These are phyloP conservation scores for Kalmanozyma brasiliensis DNA, from an alignment of 1,284 basidiomycete genomes.

Conservation along the genomic window DNA sequence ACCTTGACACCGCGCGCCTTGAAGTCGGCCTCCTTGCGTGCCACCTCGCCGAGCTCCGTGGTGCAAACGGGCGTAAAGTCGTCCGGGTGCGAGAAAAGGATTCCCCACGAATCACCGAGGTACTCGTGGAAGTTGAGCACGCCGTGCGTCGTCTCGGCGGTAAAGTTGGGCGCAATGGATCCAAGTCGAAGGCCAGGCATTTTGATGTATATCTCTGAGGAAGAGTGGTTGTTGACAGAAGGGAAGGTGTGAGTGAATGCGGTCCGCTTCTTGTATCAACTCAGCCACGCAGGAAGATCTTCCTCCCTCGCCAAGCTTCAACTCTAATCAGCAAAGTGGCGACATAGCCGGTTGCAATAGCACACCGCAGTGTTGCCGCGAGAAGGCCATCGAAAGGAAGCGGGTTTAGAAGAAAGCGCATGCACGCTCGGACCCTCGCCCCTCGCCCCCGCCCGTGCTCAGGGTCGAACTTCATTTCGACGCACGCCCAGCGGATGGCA, in stretches of 20 bases:
- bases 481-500: constrained; percentile 12
- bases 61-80: constrained; percentile 72
- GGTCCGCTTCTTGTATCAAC: constrained; percentile 14
- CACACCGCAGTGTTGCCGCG: too few relatives aligned
- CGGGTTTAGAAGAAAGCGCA: constrained; percentile 4
- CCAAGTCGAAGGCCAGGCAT: constrained; percentile 65
- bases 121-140: constrained; percentile 83
- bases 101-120: constrained; percentile 85
- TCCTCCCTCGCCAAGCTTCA: constrained; percentile 2
- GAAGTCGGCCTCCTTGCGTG: constrained; percentile 86
- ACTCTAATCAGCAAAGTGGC: not conserved
- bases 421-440: constrained; percentile 3
- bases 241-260: not conserved
- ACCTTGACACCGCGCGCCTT: constrained; percentile 85
- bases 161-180: constrained; percentile 65
- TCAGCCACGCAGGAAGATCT: not conserved
- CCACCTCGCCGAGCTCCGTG: constrained; percentile 95
- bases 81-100: constrained; percentile 78
- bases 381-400: constrained; percentile 1
- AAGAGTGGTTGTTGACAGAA: constrained; percentile 8
- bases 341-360: not conserved
- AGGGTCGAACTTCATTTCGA: too few relatives aligned
- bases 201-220: constrained; percentile 60
- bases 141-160: constrained; percentile 65
- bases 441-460: not conserved